Conservation (phyloP, 2,329 filamentous ascomycete genomes). For the Fusarium fujikuroi region DNA sequence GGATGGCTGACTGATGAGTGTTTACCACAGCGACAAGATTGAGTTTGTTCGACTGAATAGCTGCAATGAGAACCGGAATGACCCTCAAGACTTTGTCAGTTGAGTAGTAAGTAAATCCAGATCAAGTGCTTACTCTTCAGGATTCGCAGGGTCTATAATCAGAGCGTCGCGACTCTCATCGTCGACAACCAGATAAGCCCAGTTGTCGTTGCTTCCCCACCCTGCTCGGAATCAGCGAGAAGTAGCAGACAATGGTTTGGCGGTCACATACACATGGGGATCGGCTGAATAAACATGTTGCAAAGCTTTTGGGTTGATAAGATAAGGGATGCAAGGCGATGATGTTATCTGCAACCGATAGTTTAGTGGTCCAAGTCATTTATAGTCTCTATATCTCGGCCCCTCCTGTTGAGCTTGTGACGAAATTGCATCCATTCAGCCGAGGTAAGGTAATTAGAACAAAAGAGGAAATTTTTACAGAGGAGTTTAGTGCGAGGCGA, state of each 20-base stretch:
- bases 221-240: neutral
- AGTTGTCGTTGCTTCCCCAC: neutral
- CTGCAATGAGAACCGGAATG: neutral
- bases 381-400: neutral
- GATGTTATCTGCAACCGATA: neutral
- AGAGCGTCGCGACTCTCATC: neutral
- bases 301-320: neutral
- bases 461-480: neutral
- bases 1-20: neutral
- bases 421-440: neutral
- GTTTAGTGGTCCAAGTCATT: neutral
- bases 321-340: neutral
- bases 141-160: neutral
- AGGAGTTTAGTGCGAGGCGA: neutral
- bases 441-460: neutral
- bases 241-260: neutral
- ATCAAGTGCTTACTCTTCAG: neutral
- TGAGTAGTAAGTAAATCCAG: fast-evolving
- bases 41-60: neutral
- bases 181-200: neutral
- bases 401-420: neutral
- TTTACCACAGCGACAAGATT: neutral
- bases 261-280: neutral
- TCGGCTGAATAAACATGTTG: neutral
- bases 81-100: neutral